Base-by-base conservation (phyloP, 2,329 filamentous ascomycete genomes). In the Nigrospora oryzae region DNA sequence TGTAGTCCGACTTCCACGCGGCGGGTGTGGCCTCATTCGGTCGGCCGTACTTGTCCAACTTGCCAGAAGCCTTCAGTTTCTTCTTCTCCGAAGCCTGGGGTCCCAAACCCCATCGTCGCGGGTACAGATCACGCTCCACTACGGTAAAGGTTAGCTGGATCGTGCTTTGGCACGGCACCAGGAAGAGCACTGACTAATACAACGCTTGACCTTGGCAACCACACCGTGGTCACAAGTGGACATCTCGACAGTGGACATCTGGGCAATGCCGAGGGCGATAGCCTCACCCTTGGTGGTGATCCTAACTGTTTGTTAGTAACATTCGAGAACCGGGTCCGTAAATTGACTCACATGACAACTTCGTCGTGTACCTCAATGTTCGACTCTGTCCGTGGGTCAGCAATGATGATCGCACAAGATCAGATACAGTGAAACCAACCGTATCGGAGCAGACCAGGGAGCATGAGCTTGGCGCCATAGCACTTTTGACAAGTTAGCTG, bases 201-300 rank as follows among this genome's bases (percentile, higher is more conserved):
- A 95, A 59, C 93, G 85, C 84, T 98, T 98, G 65, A 98, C 89
- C 77, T 96, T 97, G 57, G 93, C 93, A 48, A 97, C 91, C 47
- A 96, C 89, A 58, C 93, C 93, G 69, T 98, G 93, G 63, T 97
- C 90, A 69, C 93, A 97, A 32, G 89, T 91, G 30, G 89, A 89
- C 69, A 98, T 87, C 72, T 97, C 93, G 40, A 96, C 89, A 3
- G 90, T 95, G 35, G 89, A 95, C 93, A 98, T 98, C 67, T 95
- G 88, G 15, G 93, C 89, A 59, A 96, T 95, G 59, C 86, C 93
- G 50, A 98, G 80, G 48, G 93, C 93, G 61, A 98, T 96, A 38
- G 93, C 93, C 73, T 98, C 93, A 59, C 93, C 93, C 79, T 98
- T 98, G 61, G 93, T 97, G 46, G 93, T 97, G 84, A 98, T 97